Evolutionary conservation across 768 basidiomycete species (phyloP), one percentile per base, ranked within the genome.

Genomic region (Mycena metata): DNA sequence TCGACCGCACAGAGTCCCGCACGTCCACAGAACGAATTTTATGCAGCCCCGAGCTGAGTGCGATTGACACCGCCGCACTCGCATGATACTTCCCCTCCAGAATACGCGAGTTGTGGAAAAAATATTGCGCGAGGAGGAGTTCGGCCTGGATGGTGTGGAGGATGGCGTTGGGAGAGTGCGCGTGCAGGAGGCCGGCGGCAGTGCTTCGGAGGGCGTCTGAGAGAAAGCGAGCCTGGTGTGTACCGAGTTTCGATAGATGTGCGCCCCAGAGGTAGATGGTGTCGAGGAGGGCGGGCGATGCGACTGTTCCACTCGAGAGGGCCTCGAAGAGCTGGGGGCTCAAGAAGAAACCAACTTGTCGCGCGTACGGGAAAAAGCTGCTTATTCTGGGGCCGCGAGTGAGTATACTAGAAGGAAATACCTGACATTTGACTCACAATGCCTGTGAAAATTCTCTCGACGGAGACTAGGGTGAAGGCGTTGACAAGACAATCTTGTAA

Each of bases 81-180:
- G 66, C 56, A 10, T 73, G 69, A 24, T 65, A 70, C 51, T 70
- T 67, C 12, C 65, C 72, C 56, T 73, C 69, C 12, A 73, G 35
- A 35, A 67, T 58, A 3, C 66, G 66, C 23, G 60, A 63, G 21
- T 65, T 68, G 11, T 66, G 66, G 54, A 73, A 64, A 36, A 73
- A 56, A 30, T 70, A 73, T 17, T 60, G 60, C 5, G 72, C 56
- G 33, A 73, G 66, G 41, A 73, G 66, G 17, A 73, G 26, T 24
- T 70, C 57, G 4, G 72, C 72, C 39, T 73, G 72, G n/a, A 73
- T 65, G 1, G 72, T 66, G 16, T 73, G 69, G 4, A 67, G 1
- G 7, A 66, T 36, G 23, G 57, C 60, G 21, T 26, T 50, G 50
- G 68, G n/a, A 17, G 51, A 43, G 55, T 64, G 57, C 10, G 42